phyloP scores from a whole-genome alignment of 352 stramenopile genomes.

The Globisporangium camurandrum region DNA sequence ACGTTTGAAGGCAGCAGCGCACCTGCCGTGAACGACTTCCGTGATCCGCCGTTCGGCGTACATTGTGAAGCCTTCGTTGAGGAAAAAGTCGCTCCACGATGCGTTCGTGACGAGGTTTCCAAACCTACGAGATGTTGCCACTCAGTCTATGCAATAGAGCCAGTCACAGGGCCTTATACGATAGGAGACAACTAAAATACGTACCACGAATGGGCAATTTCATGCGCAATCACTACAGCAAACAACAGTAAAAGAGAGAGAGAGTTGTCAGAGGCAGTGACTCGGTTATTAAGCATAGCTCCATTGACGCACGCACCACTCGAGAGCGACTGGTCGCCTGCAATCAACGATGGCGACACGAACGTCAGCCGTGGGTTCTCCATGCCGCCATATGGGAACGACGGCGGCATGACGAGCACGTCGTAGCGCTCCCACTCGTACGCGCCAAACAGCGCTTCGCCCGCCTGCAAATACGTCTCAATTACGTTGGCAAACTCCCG shows the following conservation, averaged over 20 bases:
- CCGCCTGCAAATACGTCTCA: slow-evolving; percentile 64
- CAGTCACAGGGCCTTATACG: not conserved
- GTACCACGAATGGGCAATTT: slow-evolving; percentile 79
- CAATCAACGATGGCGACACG: slow-evolving; percentile 65
- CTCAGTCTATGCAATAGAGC: not conserved
- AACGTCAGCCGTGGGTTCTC: slow-evolving; percentile 92
- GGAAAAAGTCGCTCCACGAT: slow-evolving; percentile 83
- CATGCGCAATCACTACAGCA: slow-evolving; percentile 60
- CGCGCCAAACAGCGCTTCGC: slow-evolving; percentile 70
- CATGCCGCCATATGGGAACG: slow-evolving; percentile 98
- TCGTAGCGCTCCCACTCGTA: slow-evolving; percentile 85
- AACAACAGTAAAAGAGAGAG: no score
- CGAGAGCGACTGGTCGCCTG: slow-evolving; percentile 71
- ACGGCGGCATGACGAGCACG: slow-evolving; percentile 78
- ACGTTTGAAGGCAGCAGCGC: slow-evolving; percentile 1
- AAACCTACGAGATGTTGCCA: slow-evolving; percentile 25
- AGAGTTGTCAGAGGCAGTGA: not conserved
- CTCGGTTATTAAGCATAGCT: not conserved
- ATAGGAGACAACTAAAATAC: not conserved
- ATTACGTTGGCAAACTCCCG: slow-evolving; percentile 71
- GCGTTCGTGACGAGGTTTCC: slow-evolving; percentile 80
- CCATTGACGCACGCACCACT: slow-evolving; percentile 29
- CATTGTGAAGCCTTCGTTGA: slow-evolving; percentile 88
- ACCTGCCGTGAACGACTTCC: slow-evolving; percentile 60
- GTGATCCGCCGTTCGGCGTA: slow-evolving; percentile 73